Evolutionary conservation across 1,284 basidiomycete species (phyloP).

Genomic region (Ustilago sp.): DNA sequence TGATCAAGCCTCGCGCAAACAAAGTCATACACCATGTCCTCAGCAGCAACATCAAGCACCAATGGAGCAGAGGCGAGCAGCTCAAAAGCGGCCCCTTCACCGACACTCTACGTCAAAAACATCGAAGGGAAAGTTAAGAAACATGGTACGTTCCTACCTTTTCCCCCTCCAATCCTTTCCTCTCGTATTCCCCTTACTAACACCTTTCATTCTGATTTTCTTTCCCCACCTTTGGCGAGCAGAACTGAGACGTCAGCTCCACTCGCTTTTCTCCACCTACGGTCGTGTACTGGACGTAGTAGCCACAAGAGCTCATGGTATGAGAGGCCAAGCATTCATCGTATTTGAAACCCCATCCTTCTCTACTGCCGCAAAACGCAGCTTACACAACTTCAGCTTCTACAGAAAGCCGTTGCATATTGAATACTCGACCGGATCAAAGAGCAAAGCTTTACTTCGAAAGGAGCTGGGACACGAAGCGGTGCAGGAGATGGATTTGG

Average conservation of each 20-base stretch:
- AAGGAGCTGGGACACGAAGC: slow-evolving; percentile 56
- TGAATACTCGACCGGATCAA: slow-evolving; percentile 81
- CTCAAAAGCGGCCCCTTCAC: slow-evolving; percentile 74
- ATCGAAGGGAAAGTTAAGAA: slow-evolving; percentile 95
- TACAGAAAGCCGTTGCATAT: slow-evolving; percentile 88
- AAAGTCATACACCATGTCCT: neutral
- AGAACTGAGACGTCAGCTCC: slow-evolving; percentile 86
- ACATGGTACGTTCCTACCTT: slow-evolving; percentile 72
- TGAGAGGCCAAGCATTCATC: slow-evolving; percentile 95
- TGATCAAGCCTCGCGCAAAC: neutral
- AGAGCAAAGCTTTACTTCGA: slow-evolving; percentile 80
- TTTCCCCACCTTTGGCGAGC: slow-evolving; percentile 1
- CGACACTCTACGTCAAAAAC: slow-evolving; percentile 93
- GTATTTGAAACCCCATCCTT: slow-evolving; percentile 89
- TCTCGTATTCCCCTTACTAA: neutral
- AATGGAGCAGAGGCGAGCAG: neutral
- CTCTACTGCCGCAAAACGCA: slow-evolving; percentile 89
- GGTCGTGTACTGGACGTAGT: slow-evolving; percentile 93
- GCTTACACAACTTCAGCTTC: slow-evolving; percentile 89
- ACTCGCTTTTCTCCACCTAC: slow-evolving; percentile 90
- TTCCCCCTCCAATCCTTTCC: neutral
- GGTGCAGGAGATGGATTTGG: slow-evolving; percentile 48
- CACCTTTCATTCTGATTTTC: neutral
- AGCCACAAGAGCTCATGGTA: slow-evolving; percentile 86
- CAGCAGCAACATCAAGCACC: neutral